Conservation (phyloP, 1,139 yeast species). For the Entelexis paramagnoliae region DNA sequence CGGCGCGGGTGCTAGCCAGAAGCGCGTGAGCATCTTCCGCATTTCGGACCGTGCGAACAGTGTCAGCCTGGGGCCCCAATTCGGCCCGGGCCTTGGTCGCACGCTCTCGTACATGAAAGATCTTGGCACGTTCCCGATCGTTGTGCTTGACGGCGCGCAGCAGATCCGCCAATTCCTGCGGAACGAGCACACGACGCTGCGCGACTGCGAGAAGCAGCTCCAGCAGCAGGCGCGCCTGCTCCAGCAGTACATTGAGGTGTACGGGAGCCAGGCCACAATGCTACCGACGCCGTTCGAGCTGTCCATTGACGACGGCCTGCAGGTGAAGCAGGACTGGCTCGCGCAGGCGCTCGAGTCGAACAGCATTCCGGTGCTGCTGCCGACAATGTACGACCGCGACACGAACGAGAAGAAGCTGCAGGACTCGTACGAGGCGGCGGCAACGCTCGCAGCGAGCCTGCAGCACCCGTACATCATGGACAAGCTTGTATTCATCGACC, state of each 20-base stretch:
- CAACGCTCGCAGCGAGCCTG: constrained; percentile 31
- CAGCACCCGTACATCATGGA: constrained; percentile 46
- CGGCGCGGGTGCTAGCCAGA: constrained; percentile 22
- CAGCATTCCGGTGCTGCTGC: constrained; percentile 51
- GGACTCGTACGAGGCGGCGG: constrained; percentile 34
- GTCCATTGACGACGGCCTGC: constrained; percentile 15
- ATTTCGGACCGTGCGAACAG: constrained; percentile 10
- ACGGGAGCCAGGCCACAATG: constrained; percentile 14
- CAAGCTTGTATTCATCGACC: constrained; percentile 68
- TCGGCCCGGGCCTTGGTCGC: constrained; percentile 18
- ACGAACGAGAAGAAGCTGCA: constrained; percentile 35
- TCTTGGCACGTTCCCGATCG: constrained; percentile 41
- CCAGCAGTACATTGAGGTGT: constrained; percentile 7
- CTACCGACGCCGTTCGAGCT: constrained; percentile 22
- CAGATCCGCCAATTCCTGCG: constrained; percentile 28
- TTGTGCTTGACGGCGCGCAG: constrained; percentile 33
- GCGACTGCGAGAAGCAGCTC: constrained; percentile 16
- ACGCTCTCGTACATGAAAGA: constrained; percentile 32
- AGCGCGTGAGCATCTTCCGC: constrained; percentile 20
- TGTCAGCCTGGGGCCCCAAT: constrained; percentile 6
- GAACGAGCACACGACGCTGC: constrained; percentile 5
- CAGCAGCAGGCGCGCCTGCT: constrained; percentile 7
- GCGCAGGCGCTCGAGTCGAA: constrained; percentile 35
- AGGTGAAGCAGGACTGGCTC: constrained; percentile 19
- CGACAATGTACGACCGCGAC: constrained; percentile 41